phyloP scores from a whole-genome alignment of 2,329 filamentous ascomycete genomes.

The Alternaria angustiovoidea region DNA sequence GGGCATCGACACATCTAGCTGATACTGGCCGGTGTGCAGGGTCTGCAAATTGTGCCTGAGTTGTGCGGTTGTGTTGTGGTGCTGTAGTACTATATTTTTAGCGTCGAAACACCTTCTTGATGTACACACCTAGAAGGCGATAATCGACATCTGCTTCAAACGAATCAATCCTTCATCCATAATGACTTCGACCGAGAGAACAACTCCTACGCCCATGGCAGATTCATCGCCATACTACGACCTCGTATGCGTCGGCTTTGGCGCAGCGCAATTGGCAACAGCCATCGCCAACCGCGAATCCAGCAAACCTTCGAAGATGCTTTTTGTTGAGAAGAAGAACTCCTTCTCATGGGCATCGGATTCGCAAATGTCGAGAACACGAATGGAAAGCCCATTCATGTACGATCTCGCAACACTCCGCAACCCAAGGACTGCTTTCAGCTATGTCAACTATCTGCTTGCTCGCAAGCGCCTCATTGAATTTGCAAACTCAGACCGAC shows the following conservation, averaged over 20 bases:
- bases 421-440: slow-evolving; percentile 48
- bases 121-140: slow-evolving; percentile 1
- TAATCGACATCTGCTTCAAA: not conserved
- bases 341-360: slow-evolving; percentile 45
- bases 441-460: slow-evolving; percentile 47
- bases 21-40: slow-evolving; percentile 24
- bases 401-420: slow-evolving; percentile 48
- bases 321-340: slow-evolving; percentile 46
- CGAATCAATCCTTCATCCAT: slow-evolving; percentile 4
- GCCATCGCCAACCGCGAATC: slow-evolving; percentile 48
- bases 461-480: slow-evolving; percentile 42
- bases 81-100: slow-evolving; percentile 14
- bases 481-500: slow-evolving; percentile 48
- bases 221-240: slow-evolving; percentile 35
- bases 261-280: slow-evolving; percentile 46
- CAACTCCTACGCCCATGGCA: slow-evolving; percentile 23
- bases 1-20: slow-evolving; percentile 14
- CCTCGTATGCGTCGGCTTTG: slow-evolving; percentile 48
- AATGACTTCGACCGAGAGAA: slow-evolving; percentile 35
- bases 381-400: slow-evolving; percentile 47
- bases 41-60: slow-evolving; percentile 17
- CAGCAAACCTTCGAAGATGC: slow-evolving; percentile 31
- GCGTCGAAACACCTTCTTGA: slow-evolving; percentile 10
- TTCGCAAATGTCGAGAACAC: slow-evolving; percentile 39
- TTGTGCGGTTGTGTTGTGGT: slow-evolving; percentile 7